These are phyloP conservation scores for Candida michaelii DNA, from an alignment of 805 yeast genomes.

Conservation along the genomic window DNA sequence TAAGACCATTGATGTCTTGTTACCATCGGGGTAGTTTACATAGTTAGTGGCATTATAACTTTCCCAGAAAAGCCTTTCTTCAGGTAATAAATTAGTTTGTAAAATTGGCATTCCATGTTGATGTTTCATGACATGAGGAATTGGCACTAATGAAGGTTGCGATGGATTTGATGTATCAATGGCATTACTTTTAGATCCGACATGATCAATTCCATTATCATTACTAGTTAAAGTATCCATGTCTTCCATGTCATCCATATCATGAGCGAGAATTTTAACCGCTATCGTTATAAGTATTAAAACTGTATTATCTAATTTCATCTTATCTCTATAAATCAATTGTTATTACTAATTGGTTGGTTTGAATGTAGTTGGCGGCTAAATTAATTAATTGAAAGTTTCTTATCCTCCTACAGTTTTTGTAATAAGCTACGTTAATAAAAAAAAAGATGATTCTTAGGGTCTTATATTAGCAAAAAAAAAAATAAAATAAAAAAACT, in stretches of 20 bases:
- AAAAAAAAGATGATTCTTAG: conserved; percentile 1
- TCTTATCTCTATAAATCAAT: neutral
- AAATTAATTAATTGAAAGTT: neutral
- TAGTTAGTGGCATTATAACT: conserved; percentile 74
- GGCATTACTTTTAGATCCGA: neutral
- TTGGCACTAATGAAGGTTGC: conserved; percentile 18
- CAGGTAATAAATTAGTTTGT: conserved; percentile 62
- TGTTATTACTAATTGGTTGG: neutral
- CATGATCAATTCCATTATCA: neutral
- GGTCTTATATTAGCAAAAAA: conserved; percentile 1
- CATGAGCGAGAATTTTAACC: conserved; percentile 2
- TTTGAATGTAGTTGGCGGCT: neutral
- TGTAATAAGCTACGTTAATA: neutral
- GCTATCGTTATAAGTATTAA: neutral
- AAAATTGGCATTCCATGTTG: conserved; percentile 77
- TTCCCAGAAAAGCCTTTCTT: conserved; percentile 77
- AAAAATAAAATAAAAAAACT: conserved; percentile 4
- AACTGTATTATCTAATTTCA: neutral
- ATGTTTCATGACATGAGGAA: conserved; percentile 39
- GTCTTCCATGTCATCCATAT: conserved; percentile 3
- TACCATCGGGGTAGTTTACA: conserved; percentile 53
- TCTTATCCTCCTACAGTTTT: neutral
- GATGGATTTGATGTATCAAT: neutral
- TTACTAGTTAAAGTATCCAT: neutral
- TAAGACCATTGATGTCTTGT: conserved; percentile 49